These are phyloP conservation scores for Penicillium samsonianum DNA, from an alignment of 495 filamentous ascomycete genomes.

Conservation along the genomic window DNA sequence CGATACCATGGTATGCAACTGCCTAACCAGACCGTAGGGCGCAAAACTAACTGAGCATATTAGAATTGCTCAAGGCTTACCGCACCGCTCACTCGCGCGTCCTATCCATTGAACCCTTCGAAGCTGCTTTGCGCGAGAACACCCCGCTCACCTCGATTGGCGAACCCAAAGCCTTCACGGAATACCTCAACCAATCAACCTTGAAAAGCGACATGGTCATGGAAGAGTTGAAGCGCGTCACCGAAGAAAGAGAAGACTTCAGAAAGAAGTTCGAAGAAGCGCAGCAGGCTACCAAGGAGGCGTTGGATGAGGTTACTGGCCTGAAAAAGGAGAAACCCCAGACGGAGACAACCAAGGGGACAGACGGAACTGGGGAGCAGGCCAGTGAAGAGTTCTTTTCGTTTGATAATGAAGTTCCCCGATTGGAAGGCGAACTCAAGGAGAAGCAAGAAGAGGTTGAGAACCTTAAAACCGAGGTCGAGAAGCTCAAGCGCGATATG, in stretches of 20 bases:
- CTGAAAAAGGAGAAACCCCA: slow-evolving; percentile 44
- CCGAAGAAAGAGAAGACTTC: slow-evolving; percentile 74
- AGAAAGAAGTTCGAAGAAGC: slow-evolving; percentile 74
- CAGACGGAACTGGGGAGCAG: slow-evolving; percentile 38
- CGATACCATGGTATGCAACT: slow-evolving; percentile 72
- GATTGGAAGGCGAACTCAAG: slow-evolving; percentile 61
- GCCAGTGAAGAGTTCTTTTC: slow-evolving; percentile 82
- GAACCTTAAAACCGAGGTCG: slow-evolving; percentile 62
- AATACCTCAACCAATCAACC: slow-evolving; percentile 90
- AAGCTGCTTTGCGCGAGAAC: slow-evolving; percentile 84
- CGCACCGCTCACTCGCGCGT: slow-evolving; percentile 84
- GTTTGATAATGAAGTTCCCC: slow-evolving; percentile 74
- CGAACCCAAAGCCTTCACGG: slow-evolving; percentile 81
- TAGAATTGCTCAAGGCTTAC: slow-evolving; percentile 90
- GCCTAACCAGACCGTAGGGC: neutral
- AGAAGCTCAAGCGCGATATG: slow-evolving; percentile 53
- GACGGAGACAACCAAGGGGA: slow-evolving; percentile 24
- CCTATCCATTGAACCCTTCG: slow-evolving; percentile 85
- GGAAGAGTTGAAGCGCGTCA: slow-evolving; percentile 88
- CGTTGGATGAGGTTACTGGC: slow-evolving; percentile 52
- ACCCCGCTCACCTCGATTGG: slow-evolving; percentile 86
- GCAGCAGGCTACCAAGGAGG: slow-evolving; percentile 62
- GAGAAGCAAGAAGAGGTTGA: slow-evolving; percentile 65
- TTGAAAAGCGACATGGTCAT: slow-evolving; percentile 85
- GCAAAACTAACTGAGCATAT: slow-evolving; percentile 16